Evolutionary conservation across 2,329 filamentous ascomycete genomes (phyloP).

Genomic region (Cytospora mali): DNA sequence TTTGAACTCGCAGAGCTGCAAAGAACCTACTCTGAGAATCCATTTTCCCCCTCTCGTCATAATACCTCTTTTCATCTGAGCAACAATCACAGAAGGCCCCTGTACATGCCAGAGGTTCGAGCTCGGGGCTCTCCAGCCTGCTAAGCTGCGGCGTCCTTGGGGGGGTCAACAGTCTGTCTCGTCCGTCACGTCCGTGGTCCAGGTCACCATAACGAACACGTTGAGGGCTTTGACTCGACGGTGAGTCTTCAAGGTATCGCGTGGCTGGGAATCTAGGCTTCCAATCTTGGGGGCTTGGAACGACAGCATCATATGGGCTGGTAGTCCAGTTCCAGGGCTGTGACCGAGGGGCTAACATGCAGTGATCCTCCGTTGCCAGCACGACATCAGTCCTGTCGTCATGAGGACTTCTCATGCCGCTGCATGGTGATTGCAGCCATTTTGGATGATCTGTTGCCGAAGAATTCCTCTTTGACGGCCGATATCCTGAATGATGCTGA

Average conservation of each 20-base stretch:
- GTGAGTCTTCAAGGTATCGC: neutral
- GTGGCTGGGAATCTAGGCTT: neutral
- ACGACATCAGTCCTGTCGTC: conserved; percentile 21
- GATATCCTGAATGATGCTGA: neutral
- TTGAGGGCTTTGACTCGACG: neutral
- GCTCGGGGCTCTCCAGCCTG: conserved; percentile 24
- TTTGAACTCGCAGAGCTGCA: neutral
- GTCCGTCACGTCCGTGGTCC: too few species aligned
- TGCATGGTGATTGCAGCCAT: neutral
- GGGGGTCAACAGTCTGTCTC: conserved; percentile 2
- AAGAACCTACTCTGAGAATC: conserved; percentile 25
- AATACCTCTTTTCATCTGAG: conserved; percentile 10
- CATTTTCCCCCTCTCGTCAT: conserved; percentile 22
- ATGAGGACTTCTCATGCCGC: neutral
- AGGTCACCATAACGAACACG: conserved; percentile 7
- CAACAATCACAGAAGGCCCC: conserved; percentile 24
- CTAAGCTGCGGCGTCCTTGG: conserved; percentile 21
- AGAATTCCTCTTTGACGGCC: conserved; percentile 1
- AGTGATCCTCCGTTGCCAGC: conserved; percentile 14
- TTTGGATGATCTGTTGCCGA: neutral
- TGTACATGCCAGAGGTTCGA: conserved; percentile 13
- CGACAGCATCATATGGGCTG: neutral
- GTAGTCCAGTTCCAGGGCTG: neutral
- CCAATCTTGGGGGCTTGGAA: neutral
- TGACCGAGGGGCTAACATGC: neutral